Evolutionary conservation across 2,329 filamentous ascomycete species (phyloP).

Genomic region (Aspergillus sp.): DNA sequence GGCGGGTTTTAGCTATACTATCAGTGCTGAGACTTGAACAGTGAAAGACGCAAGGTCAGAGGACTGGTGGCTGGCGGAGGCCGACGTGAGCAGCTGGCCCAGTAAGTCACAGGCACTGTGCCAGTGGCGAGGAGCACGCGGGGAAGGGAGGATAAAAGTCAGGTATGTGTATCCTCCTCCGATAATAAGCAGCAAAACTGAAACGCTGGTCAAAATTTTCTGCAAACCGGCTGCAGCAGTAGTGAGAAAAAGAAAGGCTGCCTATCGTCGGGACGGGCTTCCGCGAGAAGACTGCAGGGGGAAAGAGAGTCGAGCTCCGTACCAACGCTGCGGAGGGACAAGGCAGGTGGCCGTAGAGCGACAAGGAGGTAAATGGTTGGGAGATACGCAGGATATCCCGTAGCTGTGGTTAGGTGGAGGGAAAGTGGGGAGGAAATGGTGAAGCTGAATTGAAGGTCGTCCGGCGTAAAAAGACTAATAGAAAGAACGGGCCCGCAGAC

Average conservation of each 20-base stretch:
- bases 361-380: not conserved
- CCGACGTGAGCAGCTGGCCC: conserved; percentile 34
- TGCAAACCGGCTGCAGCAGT: conserved; percentile 11
- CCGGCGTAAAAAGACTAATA: conserved; percentile 11
- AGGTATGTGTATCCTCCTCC: not conserved
- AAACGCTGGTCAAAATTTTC: conserved; percentile 9
- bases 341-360: not conserved
- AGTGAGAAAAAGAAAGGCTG: conserved; percentile 6
- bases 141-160: conserved; percentile 11
- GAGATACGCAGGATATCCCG: not conserved
- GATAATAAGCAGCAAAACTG: not conserved
- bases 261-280: conserved; percentile 2
- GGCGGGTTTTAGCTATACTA: conserved; percentile 10
- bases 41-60: conserved; percentile 24
- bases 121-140: conserved; percentile 18
- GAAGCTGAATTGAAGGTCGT: conserved; percentile 15
- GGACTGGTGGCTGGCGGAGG: conserved; percentile 21
- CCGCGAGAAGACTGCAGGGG: not conserved
- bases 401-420: not conserved
- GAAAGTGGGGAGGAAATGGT: conserved; percentile 10
- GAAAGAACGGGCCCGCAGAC: not conserved
- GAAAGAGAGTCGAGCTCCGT: not conserved
- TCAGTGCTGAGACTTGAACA: conserved; percentile 9
- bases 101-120: conserved; percentile 34
- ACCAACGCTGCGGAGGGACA: not conserved